Percentiles rank a stretch among this genome's conserved stretches.
Evolutionary conservation across 2,329 filamentous ascomycete genomes (phyloP).

Genomic region (Magnaporthales sp.): DNA sequence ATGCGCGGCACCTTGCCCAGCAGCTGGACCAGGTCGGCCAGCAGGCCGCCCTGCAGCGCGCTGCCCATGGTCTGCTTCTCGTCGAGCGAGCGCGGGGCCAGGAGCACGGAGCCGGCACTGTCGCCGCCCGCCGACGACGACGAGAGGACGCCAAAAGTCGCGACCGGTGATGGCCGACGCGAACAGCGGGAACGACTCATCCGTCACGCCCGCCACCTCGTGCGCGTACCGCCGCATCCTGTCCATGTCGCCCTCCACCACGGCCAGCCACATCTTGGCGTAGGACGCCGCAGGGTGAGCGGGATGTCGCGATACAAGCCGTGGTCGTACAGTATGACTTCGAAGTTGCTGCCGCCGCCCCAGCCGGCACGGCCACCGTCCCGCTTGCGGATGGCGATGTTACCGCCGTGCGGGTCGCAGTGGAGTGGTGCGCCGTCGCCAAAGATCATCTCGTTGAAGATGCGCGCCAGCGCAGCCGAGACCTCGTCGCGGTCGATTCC

Average conservation of each 20-base stretch:
- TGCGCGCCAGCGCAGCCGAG: slow-evolving; percentile 76
- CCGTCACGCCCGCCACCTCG: slow-evolving; percentile 80
- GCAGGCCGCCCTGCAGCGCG: slow-evolving; percentile 77
- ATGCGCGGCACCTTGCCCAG: slow-evolving; percentile 84
- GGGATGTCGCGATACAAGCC: slow-evolving; percentile 93
- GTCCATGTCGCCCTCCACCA: slow-evolving; percentile 79
- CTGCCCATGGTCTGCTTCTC: slow-evolving; percentile 85
- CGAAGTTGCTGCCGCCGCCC: slow-evolving; percentile 61
- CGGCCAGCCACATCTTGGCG: slow-evolving; percentile 94
- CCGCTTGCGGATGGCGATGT: slow-evolving; percentile 76
- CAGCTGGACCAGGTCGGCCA: slow-evolving; percentile 81
- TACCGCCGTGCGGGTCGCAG: slow-evolving; percentile 95
- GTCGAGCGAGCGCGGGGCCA: slow-evolving; percentile 52
- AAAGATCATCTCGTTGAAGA: slow-evolving; percentile 99
- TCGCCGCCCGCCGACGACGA: slow-evolving; percentile 31
- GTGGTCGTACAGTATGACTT: slow-evolving; percentile 94
- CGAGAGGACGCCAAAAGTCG: slow-evolving; percentile 73
- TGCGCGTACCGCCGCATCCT: slow-evolving; percentile 82
- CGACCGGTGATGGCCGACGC: slow-evolving; percentile 93
- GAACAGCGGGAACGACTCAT: slow-evolving; percentile 89
- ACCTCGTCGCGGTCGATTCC: slow-evolving; percentile 93
- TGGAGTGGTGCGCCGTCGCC: slow-evolving; percentile 80
- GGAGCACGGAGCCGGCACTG: slow-evolving; percentile 5
- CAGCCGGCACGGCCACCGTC: neutral
- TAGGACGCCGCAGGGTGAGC: slow-evolving; percentile 71